Evolutionary conservation across 257 asterid genomes (phyloP), one percentile per base, ranked within the genome.

Genomic region (Primulina tabacum): DNA sequence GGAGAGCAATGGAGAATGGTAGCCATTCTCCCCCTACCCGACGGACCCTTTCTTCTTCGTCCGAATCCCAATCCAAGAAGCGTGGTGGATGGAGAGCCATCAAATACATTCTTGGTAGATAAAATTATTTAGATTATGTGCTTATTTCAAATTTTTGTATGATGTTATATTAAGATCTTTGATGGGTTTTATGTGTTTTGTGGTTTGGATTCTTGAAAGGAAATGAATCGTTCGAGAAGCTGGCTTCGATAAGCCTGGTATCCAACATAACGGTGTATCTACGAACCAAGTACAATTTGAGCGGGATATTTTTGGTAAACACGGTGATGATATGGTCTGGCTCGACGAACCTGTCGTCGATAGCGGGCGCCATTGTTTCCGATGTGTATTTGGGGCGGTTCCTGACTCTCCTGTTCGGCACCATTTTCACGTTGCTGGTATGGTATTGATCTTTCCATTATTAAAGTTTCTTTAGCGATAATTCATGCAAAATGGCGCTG

Each of bases 151-250:
- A 21, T 0, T 21, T 21, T 21, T 53, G 60, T 29, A 20, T 34
- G 11, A 18, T 17, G n/a, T 32, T 21, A 2, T 56, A 5, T 57
- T 62, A 4, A 4, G 7, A 18, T 24, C 28, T 37, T 30, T 16
- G 1, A 35, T 64, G 17, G 5, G 2, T 26, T 28, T 26, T n/a
- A 0, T 24, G 12, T 3, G 14, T 24, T 37, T 53, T 2, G 16
- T 59, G 6, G 16, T 1, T 28, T 18, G 17, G 32, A 62, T 17
- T 12, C 7, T 33, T 53, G 64, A 32, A 62, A 85, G 96, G 87
- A 14, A 89, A 91, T 65, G 97, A 91, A 68, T 83, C 96, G n/a
- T 91, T 91, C 69, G 97, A 91, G 85, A 91, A 91, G 70, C 30
- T 91, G 81, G 97, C 96, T 0, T 87, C 97, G 16, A 86, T 89